These are phyloP conservation scores for Nicotiana rustica DNA, from an alignment of 305 asterid species.

Conservation along the genomic window DNA sequence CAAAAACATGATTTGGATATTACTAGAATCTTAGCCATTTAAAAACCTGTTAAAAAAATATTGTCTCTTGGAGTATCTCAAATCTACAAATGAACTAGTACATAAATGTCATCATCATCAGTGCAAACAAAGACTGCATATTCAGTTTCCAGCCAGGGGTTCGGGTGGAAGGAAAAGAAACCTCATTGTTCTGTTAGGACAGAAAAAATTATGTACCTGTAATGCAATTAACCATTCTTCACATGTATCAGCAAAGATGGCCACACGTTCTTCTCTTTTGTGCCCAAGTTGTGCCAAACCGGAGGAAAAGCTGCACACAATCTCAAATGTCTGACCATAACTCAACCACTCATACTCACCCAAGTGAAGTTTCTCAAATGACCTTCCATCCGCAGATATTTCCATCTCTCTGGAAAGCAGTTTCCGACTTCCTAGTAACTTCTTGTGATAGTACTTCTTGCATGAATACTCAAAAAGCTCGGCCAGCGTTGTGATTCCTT, in stretches of 20 bases:
- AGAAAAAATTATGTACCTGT: conserved; percentile 64
- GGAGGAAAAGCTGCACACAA: conserved; percentile 84
- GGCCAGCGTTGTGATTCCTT: conserved; percentile 89
- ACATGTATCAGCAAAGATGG: conserved; percentile 96
- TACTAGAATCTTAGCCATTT: background rate
- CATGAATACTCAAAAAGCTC: conserved; percentile 92
- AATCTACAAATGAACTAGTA: conserved; percentile 8
- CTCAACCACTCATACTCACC: conserved; percentile 95
- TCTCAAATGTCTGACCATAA: conserved; percentile 78
- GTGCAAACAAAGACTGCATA: conserved; percentile 23
- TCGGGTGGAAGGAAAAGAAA: conserved; percentile 20
- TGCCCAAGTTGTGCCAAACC: conserved; percentile 92
- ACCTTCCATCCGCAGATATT: conserved; percentile 68
- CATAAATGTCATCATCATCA: background rate
- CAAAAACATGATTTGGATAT: background rate
- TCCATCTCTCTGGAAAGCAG: conserved; percentile 77
- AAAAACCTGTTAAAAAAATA: background rate
- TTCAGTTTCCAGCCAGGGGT: background rate
- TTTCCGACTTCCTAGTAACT: conserved; percentile 79
- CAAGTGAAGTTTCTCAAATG: conserved; percentile 96
- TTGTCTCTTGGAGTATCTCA: conserved; percentile 16
- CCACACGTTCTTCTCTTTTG: conserved; percentile 88
- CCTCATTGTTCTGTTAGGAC: conserved; percentile 25
- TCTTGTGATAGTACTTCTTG: conserved; percentile 57
- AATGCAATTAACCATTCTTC: conserved; percentile 96